Evolutionary conservation across 345 rosid species (phyloP).

Genomic region (Syzygium jambos): DNA sequence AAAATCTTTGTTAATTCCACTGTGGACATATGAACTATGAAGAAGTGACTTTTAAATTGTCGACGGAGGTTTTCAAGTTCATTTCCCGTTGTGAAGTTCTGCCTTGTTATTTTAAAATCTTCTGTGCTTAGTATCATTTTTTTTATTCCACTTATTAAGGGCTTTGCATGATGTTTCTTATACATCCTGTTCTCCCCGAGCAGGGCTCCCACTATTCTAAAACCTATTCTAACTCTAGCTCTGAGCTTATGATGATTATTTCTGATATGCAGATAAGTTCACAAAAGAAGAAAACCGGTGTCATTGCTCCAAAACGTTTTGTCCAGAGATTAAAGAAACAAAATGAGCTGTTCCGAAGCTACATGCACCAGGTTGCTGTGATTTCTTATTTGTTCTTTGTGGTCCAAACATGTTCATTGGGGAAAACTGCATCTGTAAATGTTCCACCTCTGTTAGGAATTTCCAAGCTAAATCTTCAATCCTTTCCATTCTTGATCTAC

Average conservation of each 20-base stretch:
- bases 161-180: background rate
- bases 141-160: background rate
- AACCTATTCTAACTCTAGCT: background rate
- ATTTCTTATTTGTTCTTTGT: background rate
- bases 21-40: background rate
- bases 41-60: background rate
- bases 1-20: background rate
- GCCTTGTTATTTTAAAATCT: background rate
- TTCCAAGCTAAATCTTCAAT: background rate
- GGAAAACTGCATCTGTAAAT: background rate
- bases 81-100: background rate
- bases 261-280: constrained; percentile 64
- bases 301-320: constrained; percentile 95
- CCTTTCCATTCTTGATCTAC: background rate
- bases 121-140: background rate
- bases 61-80: background rate
- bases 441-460: background rate
- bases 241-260: background rate
- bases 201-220: background rate
- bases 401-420: background rate
- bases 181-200: background rate
- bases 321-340: constrained; percentile 98
- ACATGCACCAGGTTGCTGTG: constrained; percentile 88
- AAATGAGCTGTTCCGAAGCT: constrained; percentile 97
- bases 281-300: constrained; percentile 99